phyloP scores from a whole-genome alignment of 2,329 filamentous ascomycete genomes.

The Fusarium sp. region DNA sequence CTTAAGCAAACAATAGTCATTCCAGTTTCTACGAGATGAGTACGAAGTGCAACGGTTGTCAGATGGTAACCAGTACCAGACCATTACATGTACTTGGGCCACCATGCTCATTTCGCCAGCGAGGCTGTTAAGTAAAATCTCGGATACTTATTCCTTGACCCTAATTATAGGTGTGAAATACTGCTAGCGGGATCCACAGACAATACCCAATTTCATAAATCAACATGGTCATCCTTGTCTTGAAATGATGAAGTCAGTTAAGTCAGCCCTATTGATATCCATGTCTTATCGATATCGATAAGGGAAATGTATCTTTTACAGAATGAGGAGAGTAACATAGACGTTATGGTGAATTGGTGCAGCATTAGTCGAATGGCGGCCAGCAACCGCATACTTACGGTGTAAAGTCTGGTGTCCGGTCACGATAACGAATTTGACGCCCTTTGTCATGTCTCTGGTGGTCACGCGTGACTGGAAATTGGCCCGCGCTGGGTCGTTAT shows the following conservation, averaged over 20 bases:
- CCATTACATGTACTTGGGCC: no score
- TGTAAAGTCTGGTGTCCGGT: neutral
- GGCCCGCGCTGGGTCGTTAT: neutral
- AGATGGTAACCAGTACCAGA: no score
- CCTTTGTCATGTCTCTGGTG: neutral
- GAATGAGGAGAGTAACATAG: fast-evolving
- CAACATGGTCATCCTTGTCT: neutral
- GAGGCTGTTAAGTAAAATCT: neutral
- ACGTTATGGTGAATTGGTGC: fast-evolving
- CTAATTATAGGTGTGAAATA: neutral
- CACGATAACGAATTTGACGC: neutral
- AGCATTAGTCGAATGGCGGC: neutral
- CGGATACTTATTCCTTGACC: neutral
- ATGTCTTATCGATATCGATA: neutral
- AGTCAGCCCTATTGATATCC: neutral
- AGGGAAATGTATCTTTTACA: fast-evolving
- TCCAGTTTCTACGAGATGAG: neutral
- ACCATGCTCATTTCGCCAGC: neutral
- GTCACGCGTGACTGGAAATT: neutral
- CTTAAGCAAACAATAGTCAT: fast-evolving
- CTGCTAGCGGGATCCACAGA: neutral
- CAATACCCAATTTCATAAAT: neutral
- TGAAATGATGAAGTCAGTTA: neutral
- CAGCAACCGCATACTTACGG: neutral
- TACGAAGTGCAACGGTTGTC: neutral